Conservation (phyloP, 352 stramenopile species). For the Phytophthora constricta region DNA sequence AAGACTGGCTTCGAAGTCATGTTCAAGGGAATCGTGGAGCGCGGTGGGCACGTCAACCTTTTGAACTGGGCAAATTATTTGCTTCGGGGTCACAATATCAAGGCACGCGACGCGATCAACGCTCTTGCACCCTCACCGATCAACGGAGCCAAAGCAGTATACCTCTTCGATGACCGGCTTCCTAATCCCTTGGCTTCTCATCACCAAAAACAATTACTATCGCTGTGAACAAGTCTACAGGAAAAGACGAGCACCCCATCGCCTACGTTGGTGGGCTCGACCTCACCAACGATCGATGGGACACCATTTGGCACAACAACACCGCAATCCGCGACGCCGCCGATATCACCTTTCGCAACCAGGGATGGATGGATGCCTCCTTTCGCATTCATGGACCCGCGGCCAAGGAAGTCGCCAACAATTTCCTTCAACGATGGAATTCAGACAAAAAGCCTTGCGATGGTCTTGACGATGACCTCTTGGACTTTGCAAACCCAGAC, state of each 20-base stretch:
- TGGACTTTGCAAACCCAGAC: conserved; percentile 57
- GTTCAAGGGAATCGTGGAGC: conserved; percentile 33
- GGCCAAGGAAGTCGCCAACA: conserved; percentile 56
- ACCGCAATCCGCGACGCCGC: conserved; percentile 32
- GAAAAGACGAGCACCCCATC: conserved; percentile 14
- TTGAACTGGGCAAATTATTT: conserved; percentile 57
- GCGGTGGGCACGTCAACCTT: conserved; percentile 42
- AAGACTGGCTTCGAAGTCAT: conserved; percentile 41
- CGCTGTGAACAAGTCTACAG: conserved; percentile 2
- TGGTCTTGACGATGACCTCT: conserved; percentile 37
- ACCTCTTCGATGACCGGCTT: conserved; percentile 61
- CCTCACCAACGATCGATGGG: conserved; percentile 56
- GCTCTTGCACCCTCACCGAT: conserved; percentile 5
- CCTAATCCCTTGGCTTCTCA: conserved; percentile 33
- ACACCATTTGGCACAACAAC: conserved; percentile 56
- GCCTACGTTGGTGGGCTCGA: conserved; percentile 61
- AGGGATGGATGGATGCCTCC: conserved; percentile 63
- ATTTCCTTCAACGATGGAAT: conserved; percentile 67
- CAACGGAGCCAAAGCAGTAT: conserved; percentile 17
- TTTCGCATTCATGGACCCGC: conserved; percentile 54
- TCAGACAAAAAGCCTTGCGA: conserved; percentile 33
- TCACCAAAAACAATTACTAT: conserved; percentile 56
- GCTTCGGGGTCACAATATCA: conserved; percentile 40
- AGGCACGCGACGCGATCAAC: conserved; percentile 49
- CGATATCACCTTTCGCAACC: conserved; percentile 34